Percentiles rank a stretch among this genome's conserved stretches.
Evolutionary conservation across 2,329 filamentous ascomycete species (phyloP).

Genomic region (Paracoccidioides brasiliensis): DNA sequence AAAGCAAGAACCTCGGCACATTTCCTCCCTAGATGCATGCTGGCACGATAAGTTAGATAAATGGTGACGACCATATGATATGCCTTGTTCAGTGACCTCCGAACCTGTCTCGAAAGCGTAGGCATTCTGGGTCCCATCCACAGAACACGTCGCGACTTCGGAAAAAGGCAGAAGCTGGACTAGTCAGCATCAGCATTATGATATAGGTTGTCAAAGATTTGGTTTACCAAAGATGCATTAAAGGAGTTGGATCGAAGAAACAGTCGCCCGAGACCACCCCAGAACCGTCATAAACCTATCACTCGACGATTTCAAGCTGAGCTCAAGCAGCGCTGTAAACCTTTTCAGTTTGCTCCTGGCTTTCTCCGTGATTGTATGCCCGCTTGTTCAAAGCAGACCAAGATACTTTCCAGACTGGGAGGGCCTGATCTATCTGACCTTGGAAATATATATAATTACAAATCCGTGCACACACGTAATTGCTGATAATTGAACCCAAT

Average conservation of each 20-base stretch:
- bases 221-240: too few relatives aligned
- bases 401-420: conserved; percentile 7
- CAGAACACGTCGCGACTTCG: too few relatives aligned
- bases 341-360: conserved; percentile 1
- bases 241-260: too few relatives aligned
- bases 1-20: neutral
- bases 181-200: too few relatives aligned
- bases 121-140: too few relatives aligned
- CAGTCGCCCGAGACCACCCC: too few relatives aligned
- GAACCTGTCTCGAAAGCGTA: neutral
- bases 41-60: neutral
- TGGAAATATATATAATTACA: conserved; percentile 8
- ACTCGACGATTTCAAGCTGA: neutral
- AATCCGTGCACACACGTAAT: neutral
- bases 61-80: neutral
- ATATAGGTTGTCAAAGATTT: too few relatives aligned
- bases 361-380: neutral
- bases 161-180: too few relatives aligned
- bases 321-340: neutral
- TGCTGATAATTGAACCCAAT: neutral
- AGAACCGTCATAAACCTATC: too few relatives aligned
- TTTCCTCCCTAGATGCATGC: neutral
- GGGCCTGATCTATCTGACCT: conserved; percentile 8
- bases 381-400: conserved; percentile 1
- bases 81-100: neutral